Percentiles rank a stretch among this genome's conserved stretches.
Conservation (phyloP, 139 green algal species). For the Chlamydomonas incerta region DNA sequence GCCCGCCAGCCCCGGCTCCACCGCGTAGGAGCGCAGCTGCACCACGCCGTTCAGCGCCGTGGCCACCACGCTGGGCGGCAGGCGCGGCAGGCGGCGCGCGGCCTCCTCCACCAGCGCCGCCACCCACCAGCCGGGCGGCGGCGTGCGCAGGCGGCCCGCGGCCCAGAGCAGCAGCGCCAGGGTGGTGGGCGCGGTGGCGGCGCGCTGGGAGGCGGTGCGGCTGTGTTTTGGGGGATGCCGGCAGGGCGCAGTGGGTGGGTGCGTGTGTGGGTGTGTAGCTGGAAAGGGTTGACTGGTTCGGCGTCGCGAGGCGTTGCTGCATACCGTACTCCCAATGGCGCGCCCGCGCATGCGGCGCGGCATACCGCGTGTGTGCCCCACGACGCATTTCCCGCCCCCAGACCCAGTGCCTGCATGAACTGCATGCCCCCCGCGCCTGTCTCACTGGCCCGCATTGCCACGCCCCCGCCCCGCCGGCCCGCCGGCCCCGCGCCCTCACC, state of each 20-base stretch:
- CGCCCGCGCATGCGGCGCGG: too few relatives aligned
- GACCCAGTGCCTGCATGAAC: too few relatives aligned
- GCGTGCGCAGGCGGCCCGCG: neutral
- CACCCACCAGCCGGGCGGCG: neutral
- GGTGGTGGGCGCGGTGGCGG: neutral
- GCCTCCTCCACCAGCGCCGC: neutral
- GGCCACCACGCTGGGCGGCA: neutral
- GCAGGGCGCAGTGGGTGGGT: neutral
- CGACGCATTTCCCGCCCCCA: too few relatives aligned
- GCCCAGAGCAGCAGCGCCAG: constrained; percentile 8
- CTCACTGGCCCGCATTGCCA: too few relatives aligned
- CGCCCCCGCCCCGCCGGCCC: neutral
- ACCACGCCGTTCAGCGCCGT: neutral
- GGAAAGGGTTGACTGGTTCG: neutral
- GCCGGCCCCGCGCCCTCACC: neutral
- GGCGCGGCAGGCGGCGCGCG: neutral
- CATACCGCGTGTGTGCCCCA: too few relatives aligned
- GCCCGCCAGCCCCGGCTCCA: neutral
- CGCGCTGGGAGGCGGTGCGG: neutral
- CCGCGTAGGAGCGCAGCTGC: neutral
- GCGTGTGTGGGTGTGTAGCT: neutral
- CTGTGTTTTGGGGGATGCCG: neutral
- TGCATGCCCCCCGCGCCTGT: too few relatives aligned
- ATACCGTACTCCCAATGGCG: too few relatives aligned
- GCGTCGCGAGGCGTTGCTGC: too few relatives aligned